These are phyloP conservation scores for Colletotrichum truncatum DNA, from an alignment of 2,329 filamentous ascomycete genomes.

Conservation along the genomic window DNA sequence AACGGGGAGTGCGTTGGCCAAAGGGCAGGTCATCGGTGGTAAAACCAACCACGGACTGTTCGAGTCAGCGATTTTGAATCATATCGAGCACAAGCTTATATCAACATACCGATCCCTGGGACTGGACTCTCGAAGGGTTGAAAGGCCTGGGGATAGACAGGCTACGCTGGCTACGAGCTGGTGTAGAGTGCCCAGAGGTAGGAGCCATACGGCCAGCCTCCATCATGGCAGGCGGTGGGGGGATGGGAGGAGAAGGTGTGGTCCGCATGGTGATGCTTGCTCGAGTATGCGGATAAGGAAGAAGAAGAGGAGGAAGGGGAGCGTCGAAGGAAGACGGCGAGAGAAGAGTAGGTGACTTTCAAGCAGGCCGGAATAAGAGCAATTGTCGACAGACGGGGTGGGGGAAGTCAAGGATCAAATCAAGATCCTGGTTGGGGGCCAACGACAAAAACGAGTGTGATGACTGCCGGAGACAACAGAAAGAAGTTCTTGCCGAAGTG, in stretches of 20 bases:
- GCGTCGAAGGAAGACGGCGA: constrained; percentile 10
- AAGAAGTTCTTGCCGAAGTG: constrained; percentile 18
- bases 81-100: not conserved
- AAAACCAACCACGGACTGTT: constrained; percentile 45
- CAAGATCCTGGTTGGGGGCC: constrained; percentile 23
- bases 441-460: constrained; percentile 30
- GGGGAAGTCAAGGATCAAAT: constrained; percentile 22
- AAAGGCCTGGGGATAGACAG: constrained; percentile 24
- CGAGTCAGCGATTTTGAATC: not conserved
- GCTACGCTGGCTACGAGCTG: constrained; percentile 27
- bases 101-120: constrained; percentile 20
- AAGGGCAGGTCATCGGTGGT: constrained; percentile 38
- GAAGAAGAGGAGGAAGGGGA: not conserved
- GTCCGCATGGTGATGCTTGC: not conserved
- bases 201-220: constrained; percentile 16
- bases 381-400: constrained; percentile 6
- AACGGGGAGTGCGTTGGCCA: constrained; percentile 42
- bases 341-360: not conserved
- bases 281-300: not conserved
- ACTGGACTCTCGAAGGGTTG: constrained; percentile 20
- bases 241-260: not conserved
- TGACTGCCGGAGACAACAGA: constrained; percentile 31
- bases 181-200: constrained; percentile 2
- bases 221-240: not conserved
- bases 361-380: constrained; percentile 6